phyloP scores from a whole-genome alignment of 495 filamentous ascomycete species.

The Pseudomonodictys pantanalensis region DNA sequence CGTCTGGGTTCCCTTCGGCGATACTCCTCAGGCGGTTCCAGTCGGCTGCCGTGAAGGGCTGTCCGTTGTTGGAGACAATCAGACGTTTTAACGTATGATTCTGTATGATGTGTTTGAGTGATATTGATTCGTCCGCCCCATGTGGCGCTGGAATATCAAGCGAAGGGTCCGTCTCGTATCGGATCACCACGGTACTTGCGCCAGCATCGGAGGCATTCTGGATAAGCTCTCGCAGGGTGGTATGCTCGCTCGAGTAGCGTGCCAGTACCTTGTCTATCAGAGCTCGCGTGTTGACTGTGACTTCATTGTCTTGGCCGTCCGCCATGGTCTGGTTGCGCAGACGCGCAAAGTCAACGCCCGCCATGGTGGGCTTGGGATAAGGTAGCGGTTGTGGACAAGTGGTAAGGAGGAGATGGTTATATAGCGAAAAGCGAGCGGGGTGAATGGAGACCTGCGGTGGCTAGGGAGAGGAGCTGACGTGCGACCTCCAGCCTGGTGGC shows the following conservation, averaged over 20 bases:
- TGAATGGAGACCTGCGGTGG: too few species aligned
- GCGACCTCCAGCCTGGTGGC: slow-evolving; percentile 19
- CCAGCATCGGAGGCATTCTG: slow-evolving; percentile 97
- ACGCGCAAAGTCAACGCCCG: slow-evolving; percentile 71
- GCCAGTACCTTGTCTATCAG: slow-evolving; percentile 97
- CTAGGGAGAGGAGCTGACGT: slow-evolving; percentile 15
- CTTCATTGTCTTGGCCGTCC: slow-evolving; percentile 87
- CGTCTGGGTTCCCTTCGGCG: slow-evolving; percentile 96
- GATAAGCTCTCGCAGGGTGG: slow-evolving; percentile 82
- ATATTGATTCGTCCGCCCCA: slow-evolving; percentile 61
- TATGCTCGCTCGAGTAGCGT: slow-evolving; percentile 90
- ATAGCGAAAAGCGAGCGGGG: too few species aligned
- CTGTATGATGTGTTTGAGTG: slow-evolving; percentile 75
- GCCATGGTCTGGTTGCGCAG: slow-evolving; percentile 82
- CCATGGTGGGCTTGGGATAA: slow-evolving; percentile 35
- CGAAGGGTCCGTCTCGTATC: slow-evolving; percentile 84
- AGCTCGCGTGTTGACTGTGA: slow-evolving; percentile 94
- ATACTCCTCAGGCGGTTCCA: slow-evolving; percentile 94
- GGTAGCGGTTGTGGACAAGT: neutral
- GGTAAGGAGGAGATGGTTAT: neutral
- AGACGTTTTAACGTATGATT: slow-evolving; percentile 81
- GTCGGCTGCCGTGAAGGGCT: slow-evolving; percentile 79
- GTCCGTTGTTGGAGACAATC: slow-evolving; percentile 85
- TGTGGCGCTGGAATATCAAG: slow-evolving; percentile 68
- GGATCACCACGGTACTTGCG: slow-evolving; percentile 83